Evolutionary conservation across 192 early-diverging fungal genomes (phyloP).

Genomic region (Coemansia sp.): DNA sequence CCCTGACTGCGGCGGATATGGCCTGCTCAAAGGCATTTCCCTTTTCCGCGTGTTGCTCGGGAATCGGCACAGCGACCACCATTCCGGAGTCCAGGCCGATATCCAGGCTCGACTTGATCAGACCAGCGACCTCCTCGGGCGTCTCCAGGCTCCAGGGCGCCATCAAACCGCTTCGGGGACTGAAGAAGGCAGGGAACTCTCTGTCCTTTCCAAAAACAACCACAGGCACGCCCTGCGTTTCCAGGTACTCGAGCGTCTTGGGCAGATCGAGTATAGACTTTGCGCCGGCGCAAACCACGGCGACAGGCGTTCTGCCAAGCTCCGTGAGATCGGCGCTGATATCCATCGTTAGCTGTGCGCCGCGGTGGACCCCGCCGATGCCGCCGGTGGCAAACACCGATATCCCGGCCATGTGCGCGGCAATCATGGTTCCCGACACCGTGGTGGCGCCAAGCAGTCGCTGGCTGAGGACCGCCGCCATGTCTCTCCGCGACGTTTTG

Average conservation of each 20-base stretch:
- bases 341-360: slow-evolving; percentile 76
- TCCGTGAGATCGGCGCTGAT: slow-evolving; percentile 91
- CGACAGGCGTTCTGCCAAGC: slow-evolving; percentile 83
- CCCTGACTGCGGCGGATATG: slow-evolving; percentile 67
- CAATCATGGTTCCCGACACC: slow-evolving; percentile 87
- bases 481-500: slow-evolving; percentile 84
- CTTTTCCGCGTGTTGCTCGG: slow-evolving; percentile 59
- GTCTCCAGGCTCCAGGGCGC: slow-evolving; percentile 49
- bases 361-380: slow-evolving; percentile 94
- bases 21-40: slow-evolving; percentile 64
- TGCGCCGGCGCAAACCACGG: slow-evolving; percentile 94
- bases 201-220: slow-evolving; percentile 64
- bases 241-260: slow-evolving; percentile 87
- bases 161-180: slow-evolving; percentile 60
- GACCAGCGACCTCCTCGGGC: slow-evolving; percentile 42
- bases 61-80: slow-evolving; percentile 90
- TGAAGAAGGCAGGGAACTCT: slow-evolving; percentile 93
- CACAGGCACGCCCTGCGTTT: slow-evolving; percentile 92
- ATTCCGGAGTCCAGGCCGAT: slow-evolving; percentile 73
- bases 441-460: slow-evolving; percentile 82
- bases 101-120: slow-evolving; percentile 57
- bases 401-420: slow-evolving; percentile 83
- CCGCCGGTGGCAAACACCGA: slow-evolving; percentile 93
- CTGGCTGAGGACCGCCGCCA: slow-evolving; percentile 72
- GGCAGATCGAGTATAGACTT: slow-evolving; percentile 95